Evolutionary conservation across 371 early-diverging fungal genomes (phyloP).

Genomic region (Zopfochytrium polystomum): DNA sequence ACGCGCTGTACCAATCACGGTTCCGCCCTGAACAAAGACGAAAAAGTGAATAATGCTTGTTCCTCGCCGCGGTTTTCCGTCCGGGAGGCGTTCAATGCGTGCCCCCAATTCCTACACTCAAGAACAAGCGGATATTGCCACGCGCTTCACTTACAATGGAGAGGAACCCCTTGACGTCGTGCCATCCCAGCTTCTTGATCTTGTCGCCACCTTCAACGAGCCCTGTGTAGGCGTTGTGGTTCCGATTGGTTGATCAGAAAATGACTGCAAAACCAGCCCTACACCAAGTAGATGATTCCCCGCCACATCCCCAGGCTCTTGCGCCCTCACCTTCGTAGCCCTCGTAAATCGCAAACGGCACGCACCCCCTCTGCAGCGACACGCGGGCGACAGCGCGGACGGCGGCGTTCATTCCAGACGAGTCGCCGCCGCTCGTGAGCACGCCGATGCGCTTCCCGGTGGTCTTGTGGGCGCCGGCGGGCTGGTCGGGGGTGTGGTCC

Average conservation of each 20-base stretch:
- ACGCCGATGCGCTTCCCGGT: conserved; percentile 71
- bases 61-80: background rate
- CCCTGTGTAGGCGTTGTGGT: too few species aligned
- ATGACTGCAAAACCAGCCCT: background rate
- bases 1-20: conserved; percentile 96
- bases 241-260: background rate
- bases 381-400: conserved; percentile 94
- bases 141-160: conserved; percentile 64
- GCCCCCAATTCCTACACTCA: background rate
- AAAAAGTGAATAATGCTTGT: background rate
- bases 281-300: too few species aligned
- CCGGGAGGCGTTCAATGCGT: background rate
- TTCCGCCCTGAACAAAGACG: conserved; percentile 76
- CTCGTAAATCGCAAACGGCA: conserved; percentile 89
- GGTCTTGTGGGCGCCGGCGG: background rate
- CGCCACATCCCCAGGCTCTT: too few species aligned
- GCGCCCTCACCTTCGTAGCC: conserved; percentile 85
- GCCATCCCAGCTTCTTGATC: conserved; percentile 86
- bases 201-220: conserved; percentile 90
- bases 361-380: conserved; percentile 77
- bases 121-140: background rate
- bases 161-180: conserved; percentile 84
- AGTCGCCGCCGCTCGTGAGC: conserved; percentile 98
- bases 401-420: conserved; percentile 98
- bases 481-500: conserved; percentile 10